Base-by-base conservation (phyloP, 768 basidiomycete genomes). In the Kwoniella bestiolae region DNA sequence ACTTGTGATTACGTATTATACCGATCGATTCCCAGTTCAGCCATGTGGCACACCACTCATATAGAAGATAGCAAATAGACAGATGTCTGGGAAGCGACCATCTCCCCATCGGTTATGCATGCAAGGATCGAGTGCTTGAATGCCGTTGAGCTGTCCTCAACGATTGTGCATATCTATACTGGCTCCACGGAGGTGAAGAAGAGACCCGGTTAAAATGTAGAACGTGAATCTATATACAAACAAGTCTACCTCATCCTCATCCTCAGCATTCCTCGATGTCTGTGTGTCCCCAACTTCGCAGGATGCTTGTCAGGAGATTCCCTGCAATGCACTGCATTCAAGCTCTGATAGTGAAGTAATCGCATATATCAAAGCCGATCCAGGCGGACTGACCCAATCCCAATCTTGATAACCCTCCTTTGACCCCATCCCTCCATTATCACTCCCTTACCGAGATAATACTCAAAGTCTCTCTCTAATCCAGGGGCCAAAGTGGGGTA, bases 401-500 rank as follows among this genome's bases (percentile, higher is more conserved):
- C 45, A 9, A n/a, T n/a, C 45, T 47, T 47, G 45, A 9, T 9
- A 47, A 16, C 5, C 8, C 21, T 51, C 50, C 50, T 51, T 51
- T 51, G 50, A 31, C n/a, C 25, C 12, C 11, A 25, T 12, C 21
- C 25, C 50, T 51, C 50, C 50, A 51, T 51, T 51, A 29, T 51
- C 14, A 9, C 25, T 12, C 8, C 25, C n/a, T n/a, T n/a, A n/a
- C n/a, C 28, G 23, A 25, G 29, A 51, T 51, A 51, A 26, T 26
- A 21, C 26, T 51, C 14, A 14, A 51, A 51, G 21, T 21, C 21
- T 26, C 50, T n/a, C n/a, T n/a, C n/a, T n/a, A n/a, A 16, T 51
- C 50, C 12, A 51, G 50, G 29, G 50, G 50, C 50, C 50, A 51
- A 51, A 51, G 50, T 51, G 50, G 50, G 50, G 50, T 32, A 51